Percentiles rank a stretch among this genome's conserved stretches.
Conservation (phyloP, 208 protist species). For the Wallacemonas sp. region DNA sequence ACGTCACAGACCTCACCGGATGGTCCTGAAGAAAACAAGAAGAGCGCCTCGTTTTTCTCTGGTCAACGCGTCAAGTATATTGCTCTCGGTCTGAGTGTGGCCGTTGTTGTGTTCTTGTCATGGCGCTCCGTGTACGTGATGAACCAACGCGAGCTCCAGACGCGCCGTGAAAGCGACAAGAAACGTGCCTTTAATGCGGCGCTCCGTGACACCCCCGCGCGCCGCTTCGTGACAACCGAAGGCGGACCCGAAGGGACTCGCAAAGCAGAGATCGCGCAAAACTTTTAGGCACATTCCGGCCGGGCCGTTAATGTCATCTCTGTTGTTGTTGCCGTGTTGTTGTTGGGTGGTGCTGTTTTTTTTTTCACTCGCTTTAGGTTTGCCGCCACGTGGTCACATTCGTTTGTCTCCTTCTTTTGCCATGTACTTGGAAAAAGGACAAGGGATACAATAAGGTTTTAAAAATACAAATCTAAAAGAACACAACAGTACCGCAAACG, state of each 20-base stretch:
- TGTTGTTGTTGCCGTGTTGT: neutral
- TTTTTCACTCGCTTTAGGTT: no score
- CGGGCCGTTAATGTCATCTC: neutral
- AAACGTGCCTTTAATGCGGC: conserved; percentile 36
- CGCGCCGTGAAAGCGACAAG: conserved; percentile 28
- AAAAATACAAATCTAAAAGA: neutral
- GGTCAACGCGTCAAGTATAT: neutral
- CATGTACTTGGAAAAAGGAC: no score
- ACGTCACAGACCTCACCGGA: no score
- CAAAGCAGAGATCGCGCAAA: conserved; percentile 22
- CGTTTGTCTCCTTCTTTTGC: no score
- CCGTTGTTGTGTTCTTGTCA: conserved; percentile 28
- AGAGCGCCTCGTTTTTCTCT: no score
- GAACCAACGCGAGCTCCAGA: conserved; percentile 55
- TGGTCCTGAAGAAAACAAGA: no score
- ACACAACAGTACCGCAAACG: neutral
- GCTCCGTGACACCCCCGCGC: conserved; percentile 49
- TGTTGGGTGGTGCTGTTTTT: neutral
- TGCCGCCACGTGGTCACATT: neutral
- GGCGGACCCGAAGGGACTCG: conserved; percentile 28
- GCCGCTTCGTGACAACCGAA: conserved; percentile 50
- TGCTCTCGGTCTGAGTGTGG: conserved; percentile 23
- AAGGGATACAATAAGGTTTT: no score
- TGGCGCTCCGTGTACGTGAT: conserved; percentile 61
- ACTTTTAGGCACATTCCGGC: neutral